phyloP scores from a whole-genome alignment of 306 rosid species.

The Cotoneaster glaucophyllus region DNA sequence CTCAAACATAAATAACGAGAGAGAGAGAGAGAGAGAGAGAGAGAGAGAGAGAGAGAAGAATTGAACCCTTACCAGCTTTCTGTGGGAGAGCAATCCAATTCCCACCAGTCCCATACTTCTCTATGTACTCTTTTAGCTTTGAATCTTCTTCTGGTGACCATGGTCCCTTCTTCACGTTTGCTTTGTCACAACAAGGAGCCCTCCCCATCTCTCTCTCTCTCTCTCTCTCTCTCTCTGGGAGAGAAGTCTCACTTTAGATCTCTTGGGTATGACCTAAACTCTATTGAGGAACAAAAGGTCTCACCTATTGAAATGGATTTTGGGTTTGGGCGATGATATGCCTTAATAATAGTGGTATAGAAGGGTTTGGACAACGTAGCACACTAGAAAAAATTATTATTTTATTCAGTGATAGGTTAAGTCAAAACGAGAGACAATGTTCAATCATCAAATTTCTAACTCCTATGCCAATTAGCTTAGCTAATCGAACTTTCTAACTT shows the following conservation, averaged over 20 bases:
- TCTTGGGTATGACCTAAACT: slow-evolving; percentile 7
- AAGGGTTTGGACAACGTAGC: slow-evolving; percentile 18
- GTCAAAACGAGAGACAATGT: slow-evolving; percentile 29
- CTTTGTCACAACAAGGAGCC: slow-evolving; percentile 97
- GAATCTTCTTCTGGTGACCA: slow-evolving; percentile 96
- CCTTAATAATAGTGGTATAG: slow-evolving; percentile 24
- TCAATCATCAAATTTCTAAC: slow-evolving; percentile 17
- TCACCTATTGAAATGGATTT: slow-evolving; percentile 30
- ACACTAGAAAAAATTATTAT: slow-evolving; percentile 7
- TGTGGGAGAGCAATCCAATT: slow-evolving; percentile 96
- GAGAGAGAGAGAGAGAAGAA: background rate
- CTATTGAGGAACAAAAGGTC: slow-evolving; percentile 32
- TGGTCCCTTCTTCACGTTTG: slow-evolving; percentile 93
- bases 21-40: background rate
- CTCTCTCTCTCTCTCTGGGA: background rate
- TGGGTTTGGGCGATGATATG: slow-evolving; percentile 5
- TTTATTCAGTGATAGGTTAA: slow-evolving; percentile 16
- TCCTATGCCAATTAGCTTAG: slow-evolving; percentile 2
- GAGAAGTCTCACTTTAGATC: background rate
- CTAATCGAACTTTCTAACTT: slow-evolving; percentile 32
- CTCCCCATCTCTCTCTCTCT: slow-evolving; percentile 66
- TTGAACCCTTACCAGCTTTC: slow-evolving; percentile 61
- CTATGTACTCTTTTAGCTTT: slow-evolving; percentile 69
- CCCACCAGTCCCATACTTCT: slow-evolving; percentile 83
- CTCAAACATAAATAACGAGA: background rate